Evolutionary conservation across 129 eudicot species (phyloP).

Genomic region (Chrysanthemum lavandulifolium): DNA sequence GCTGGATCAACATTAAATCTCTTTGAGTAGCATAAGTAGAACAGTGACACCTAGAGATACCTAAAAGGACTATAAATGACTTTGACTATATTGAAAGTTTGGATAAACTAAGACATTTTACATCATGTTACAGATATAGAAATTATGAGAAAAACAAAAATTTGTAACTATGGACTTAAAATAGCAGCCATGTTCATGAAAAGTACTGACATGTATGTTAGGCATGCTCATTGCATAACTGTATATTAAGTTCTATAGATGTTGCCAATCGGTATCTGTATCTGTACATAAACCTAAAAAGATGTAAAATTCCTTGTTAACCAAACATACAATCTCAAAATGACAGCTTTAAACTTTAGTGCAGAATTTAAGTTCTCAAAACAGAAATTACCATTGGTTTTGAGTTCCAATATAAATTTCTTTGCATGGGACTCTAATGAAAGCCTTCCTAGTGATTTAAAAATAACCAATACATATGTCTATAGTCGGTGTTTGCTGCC

Average conservation of each 20-base stretch:
- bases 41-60: too few species aligned
- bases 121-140: background rate
- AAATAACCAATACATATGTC: slow-evolving; percentile 24
- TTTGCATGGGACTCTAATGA: slow-evolving; percentile 54
- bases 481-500: too few species aligned
- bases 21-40: too few species aligned
- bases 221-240: slow-evolving; percentile 59
- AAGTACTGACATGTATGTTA: slow-evolving; percentile 67
- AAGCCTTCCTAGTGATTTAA: slow-evolving; percentile 66
- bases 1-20: too few species aligned
- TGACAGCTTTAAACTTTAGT: slow-evolving; percentile 9
- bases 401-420: slow-evolving; percentile 52
- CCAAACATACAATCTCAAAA: slow-evolving; percentile 17
- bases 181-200: slow-evolving; percentile 44
- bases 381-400: slow-evolving; percentile 43
- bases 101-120: too few species aligned
- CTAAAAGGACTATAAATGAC: too few species aligned
- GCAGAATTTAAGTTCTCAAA: background rate
- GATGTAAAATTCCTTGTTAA: too few species aligned
- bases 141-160: background rate
- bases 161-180: slow-evolving; percentile 25
- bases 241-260: slow-evolving; percentile 56
- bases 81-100: too few species aligned
- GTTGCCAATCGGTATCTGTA: slow-evolving; percentile 47
- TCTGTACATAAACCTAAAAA: background rate